Evolutionary conservation across 371 early-diverging fungal species (phyloP), one percentile per base, ranked within the genome.

Genomic region (Phascolomyces articulosus): DNA sequence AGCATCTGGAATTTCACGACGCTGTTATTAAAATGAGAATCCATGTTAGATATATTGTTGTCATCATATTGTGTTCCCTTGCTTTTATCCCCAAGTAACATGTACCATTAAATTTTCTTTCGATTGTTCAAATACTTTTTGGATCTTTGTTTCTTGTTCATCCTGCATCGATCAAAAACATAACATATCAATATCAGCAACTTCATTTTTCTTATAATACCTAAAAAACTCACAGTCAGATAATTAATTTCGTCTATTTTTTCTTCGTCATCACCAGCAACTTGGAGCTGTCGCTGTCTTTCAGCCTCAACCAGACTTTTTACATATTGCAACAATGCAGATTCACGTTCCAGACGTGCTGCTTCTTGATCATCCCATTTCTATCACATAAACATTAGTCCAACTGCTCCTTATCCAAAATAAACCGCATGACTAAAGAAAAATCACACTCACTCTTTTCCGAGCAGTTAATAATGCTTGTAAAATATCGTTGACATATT

Each of bases 291-390:
- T 27, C 79, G 70, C 21, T 72, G 58, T 29, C 85, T 74, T 58
- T 90, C 90, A 58, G 80, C 67, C 40, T 87, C 79, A 27, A 91
- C 75, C 13, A 93, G 77, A 0, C 69, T 68, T 23, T 80, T 79
- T 16, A 93, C 78, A 65, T 90, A 92, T 29, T 84, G 73, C 55
- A 86, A 80, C 38, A 90, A 61, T 21, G 89, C 90, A 7, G 84
- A 83, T 21, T 87, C 87, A 13, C 78, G 72, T 57, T 87, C 79
- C 8, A 91, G 76, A 15, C 88, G 78, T 41, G 82, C 76, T 2
- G 76, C 78, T 55, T 86, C 87, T 28, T 79, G 76, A 60, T 88
- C 81, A 51, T 90, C 90, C 91, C 92, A 91, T 66, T 80, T 79
- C 72, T 81, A 64, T 24, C 38, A 13, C 6, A 38, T 38, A 24